Evolutionary conservation across 2,329 filamentous ascomycete genomes (phyloP).

Genomic region (Cytospora mali): DNA sequence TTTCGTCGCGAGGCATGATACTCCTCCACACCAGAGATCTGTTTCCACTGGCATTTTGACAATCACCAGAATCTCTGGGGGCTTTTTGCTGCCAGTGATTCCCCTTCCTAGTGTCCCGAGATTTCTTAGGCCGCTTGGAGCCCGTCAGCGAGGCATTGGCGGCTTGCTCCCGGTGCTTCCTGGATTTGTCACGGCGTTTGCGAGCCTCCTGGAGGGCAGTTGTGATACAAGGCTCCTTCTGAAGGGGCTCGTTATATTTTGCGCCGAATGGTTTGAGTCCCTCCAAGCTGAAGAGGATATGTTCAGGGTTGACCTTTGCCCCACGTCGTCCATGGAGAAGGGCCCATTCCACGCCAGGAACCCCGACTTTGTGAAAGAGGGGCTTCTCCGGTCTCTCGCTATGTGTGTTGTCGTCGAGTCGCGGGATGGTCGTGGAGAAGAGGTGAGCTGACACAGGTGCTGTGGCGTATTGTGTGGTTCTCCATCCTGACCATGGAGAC

Average conservation of each 20-base stretch:
- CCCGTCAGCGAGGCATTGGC: not conserved
- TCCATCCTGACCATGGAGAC: constrained; percentile 27
- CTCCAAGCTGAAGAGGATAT: not conserved
- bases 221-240: not conserved
- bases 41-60: not conserved
- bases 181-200: not conserved
- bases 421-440: constrained; percentile 7
- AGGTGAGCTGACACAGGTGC: constrained; percentile 3
- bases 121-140: not conserved
- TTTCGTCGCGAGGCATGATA: not conserved
- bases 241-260: not conserved
- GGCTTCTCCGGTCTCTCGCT: not conserved
- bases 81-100: not conserved
- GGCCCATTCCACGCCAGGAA: constrained; percentile 1
- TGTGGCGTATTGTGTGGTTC: too few relatives aligned
- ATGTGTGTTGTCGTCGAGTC: not conserved
- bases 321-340: not conserved
- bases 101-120: not conserved
- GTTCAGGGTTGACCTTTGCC: not conserved
- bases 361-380: constrained; percentile 7
- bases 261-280: not conserved
- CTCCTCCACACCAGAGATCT: not conserved
- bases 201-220: not conserved
- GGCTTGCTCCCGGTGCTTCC: not conserved
- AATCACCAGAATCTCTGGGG: not conserved